Conservation (phyloP, 352 stramenopile species). For the Globisporangium splendens region DNA sequence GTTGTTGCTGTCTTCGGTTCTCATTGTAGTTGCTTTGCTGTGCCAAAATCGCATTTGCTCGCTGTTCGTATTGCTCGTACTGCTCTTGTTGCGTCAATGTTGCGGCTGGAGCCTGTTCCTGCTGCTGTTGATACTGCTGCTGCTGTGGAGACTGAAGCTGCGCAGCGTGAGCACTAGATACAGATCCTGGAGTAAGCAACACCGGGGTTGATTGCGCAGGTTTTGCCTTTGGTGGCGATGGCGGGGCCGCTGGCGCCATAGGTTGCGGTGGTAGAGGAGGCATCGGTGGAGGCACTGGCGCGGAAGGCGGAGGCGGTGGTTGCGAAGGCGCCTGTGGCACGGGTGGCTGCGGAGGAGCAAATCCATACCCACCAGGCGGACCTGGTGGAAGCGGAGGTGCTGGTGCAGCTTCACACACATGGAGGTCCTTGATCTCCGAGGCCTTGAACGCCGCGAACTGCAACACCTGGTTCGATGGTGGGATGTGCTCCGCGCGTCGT, state of each 20-base stretch:
- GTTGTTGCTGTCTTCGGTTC: conserved; percentile 13
- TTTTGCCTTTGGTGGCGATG: conserved; percentile 11
- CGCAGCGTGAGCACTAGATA: conserved; percentile 30
- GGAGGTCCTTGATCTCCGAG: conserved; percentile 82
- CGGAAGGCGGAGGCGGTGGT: conserved; percentile 17
- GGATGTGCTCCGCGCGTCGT: conserved; percentile 65
- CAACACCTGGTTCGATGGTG: conserved; percentile 67
- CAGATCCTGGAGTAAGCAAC: conserved; percentile 51
- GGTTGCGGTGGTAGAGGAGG: conserved; percentile 13
- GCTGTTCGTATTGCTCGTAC: conserved; percentile 16
- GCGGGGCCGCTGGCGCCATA: conserved; percentile 10
- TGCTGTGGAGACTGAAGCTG: conserved; percentile 18
- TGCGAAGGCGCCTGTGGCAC: conserved; percentile 14
- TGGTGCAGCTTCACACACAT: conserved; percentile 75
- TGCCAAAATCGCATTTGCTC: conserved; percentile 17
- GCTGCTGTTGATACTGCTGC: conserved; percentile 14
- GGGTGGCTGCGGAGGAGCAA: conserved; percentile 8
- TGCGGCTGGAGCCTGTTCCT: background rate
- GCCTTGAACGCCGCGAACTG: conserved; percentile 84
- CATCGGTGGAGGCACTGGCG: conserved; percentile 15
- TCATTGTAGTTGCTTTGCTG: conserved; percentile 18
- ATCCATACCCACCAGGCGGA: conserved; percentile 3
- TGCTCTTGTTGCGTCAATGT: conserved; percentile 10
- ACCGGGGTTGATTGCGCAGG: conserved; percentile 25
- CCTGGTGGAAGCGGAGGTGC: conserved; percentile 12